Percentiles rank a stretch among this genome's conserved stretches.
Evolutionary conservation across 768 basidiomycete genomes (phyloP).

Genomic region (Coprinopsis cinerea): DNA sequence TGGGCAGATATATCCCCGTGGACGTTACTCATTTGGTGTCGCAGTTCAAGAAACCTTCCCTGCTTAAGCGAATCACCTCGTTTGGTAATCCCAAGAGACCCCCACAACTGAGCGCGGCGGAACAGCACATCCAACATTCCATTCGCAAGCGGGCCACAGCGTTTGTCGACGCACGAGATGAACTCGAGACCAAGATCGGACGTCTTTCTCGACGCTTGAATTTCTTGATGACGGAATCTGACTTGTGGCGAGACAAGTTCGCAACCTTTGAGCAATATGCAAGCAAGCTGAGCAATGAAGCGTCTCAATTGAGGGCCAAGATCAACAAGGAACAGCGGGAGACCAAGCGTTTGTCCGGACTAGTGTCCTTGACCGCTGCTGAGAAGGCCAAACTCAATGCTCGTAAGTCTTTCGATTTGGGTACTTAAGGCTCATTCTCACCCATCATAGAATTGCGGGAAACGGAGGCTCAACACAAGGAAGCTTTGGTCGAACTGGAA

Average conservation of each 20-base stretch:
- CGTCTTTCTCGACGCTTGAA: constrained; percentile 79
- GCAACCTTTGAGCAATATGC: constrained; percentile 93
- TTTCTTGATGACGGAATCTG: constrained; percentile 88
- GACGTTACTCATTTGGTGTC: constrained; percentile 10
- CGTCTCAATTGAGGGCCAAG: constrained; percentile 76
- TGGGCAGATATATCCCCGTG: neutral
- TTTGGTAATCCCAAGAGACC: constrained; percentile 66
- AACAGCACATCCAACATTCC: constrained; percentile 80
- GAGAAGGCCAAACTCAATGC: constrained; percentile 76
- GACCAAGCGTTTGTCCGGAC: constrained; percentile 76
- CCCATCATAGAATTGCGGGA: constrained; percentile 60
- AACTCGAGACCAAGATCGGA: constrained; percentile 91
- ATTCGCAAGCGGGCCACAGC: constrained; percentile 93
- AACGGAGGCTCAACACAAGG: constrained; percentile 75
- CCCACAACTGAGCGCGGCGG: constrained; percentile 70
- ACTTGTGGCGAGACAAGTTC: constrained; percentile 90
- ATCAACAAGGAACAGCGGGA: constrained; percentile 90
- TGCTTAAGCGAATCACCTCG: constrained; percentile 78
- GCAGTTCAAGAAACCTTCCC: constrained; percentile 83
- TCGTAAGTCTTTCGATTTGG: constrained; percentile 44
- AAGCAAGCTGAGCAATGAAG: constrained; percentile 83
- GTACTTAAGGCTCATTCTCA: constrained; percentile 7
- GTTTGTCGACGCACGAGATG: constrained; percentile 90
- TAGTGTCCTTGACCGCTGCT: constrained; percentile 68
- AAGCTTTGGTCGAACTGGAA: constrained; percentile 76